Evolutionary conservation across 352 stramenopile species (phyloP).

Genomic region (Ophiocytium majus): DNA sequence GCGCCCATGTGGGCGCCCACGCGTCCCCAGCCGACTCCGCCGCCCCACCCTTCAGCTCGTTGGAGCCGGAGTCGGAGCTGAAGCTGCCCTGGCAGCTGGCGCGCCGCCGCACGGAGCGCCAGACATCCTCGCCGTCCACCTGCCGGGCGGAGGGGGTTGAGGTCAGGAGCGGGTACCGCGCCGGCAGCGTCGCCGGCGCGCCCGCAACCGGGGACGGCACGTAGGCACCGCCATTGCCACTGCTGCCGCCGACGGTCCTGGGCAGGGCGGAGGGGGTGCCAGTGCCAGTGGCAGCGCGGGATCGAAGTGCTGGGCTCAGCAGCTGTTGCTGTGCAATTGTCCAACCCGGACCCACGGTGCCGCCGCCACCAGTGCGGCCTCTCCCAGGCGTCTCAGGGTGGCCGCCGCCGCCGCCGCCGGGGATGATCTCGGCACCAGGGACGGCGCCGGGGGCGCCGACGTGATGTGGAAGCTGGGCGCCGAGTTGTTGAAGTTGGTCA

Average conservation of each 20-base stretch:
- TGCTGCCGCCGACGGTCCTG: too few relatives aligned
- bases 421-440: background rate
- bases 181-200: too few relatives aligned
- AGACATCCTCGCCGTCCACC: background rate
- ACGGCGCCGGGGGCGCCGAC: too few relatives aligned
- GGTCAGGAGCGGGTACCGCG: too few relatives aligned
- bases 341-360: background rate
- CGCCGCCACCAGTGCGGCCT: background rate
- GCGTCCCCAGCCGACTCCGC: background rate
- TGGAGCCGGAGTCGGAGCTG: background rate
- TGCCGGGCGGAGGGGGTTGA: background rate
- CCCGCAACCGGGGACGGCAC: too few relatives aligned
- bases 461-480: background rate
- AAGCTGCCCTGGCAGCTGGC: background rate
- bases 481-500: background rate
- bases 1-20: background rate
- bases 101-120: background rate
- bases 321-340: background rate
- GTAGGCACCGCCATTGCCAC: too few relatives aligned
- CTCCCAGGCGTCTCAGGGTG: background rate
- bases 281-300: too few relatives aligned
- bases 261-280: too few relatives aligned
- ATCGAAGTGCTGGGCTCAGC: too few relatives aligned
- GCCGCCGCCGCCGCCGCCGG: background rate
- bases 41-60: background rate